phyloP scores from a whole-genome alignment of 2,329 filamentous ascomycete genomes.

The Nemania sp. region DNA sequence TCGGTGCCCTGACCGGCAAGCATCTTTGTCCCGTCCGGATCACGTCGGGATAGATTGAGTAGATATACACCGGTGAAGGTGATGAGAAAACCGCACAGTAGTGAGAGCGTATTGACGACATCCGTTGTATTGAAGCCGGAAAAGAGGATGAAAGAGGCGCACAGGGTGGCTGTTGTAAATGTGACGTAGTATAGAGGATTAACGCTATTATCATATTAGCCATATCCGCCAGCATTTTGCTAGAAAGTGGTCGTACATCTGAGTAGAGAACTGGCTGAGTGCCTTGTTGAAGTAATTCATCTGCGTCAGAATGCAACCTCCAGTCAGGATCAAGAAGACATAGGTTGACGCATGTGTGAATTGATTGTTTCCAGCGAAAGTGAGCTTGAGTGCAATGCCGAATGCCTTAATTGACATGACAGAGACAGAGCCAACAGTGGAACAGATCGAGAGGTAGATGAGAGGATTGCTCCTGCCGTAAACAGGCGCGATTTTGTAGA shows the following conservation, averaged over 20 bases:
- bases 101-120: slow-evolving; percentile 85
- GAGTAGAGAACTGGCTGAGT: slow-evolving; percentile 92
- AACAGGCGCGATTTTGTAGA: slow-evolving; percentile 86
- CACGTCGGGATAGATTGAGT: slow-evolving; percentile 89
- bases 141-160: slow-evolving; percentile 95
- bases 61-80: slow-evolving; percentile 97
- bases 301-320: slow-evolving; percentile 93
- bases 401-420: slow-evolving; percentile 99
- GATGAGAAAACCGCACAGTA: slow-evolving; percentile 89
- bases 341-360: slow-evolving; percentile 95
- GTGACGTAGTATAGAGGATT: slow-evolving; percentile 98
- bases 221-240: neutral
- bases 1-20: slow-evolving; percentile 69
- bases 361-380: slow-evolving; percentile 90
- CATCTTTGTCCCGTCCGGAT: slow-evolving; percentile 76
- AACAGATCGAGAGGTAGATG: slow-evolving; percentile 97
- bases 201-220: slow-evolving; percentile 61
- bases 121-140: slow-evolving; percentile 94
- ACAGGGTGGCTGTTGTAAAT: slow-evolving; percentile 91
- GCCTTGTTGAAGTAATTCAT: slow-evolving; percentile 99
- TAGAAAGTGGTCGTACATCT: slow-evolving; percentile 68
- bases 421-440: slow-evolving; percentile 92
- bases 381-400: slow-evolving; percentile 95
- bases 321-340: slow-evolving; percentile 91
- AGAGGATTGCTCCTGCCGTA: slow-evolving; percentile 95